phyloP scores from a whole-genome alignment of 2,329 filamentous ascomycete species.

The Alternaria ventricosa region DNA sequence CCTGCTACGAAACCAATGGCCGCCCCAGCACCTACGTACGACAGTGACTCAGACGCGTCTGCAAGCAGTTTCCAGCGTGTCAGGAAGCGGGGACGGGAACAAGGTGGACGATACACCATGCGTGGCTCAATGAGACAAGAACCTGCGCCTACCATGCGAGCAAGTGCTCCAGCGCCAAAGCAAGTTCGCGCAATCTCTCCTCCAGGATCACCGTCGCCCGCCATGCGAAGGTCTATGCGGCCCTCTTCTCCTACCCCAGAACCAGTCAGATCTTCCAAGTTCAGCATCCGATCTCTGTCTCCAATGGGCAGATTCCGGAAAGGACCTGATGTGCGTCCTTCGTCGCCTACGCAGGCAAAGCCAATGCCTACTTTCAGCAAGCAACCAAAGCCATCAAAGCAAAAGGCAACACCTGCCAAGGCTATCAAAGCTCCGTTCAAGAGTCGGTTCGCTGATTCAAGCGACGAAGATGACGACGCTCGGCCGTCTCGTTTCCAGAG shows the following conservation, averaged over 20 bases:
- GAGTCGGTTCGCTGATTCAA: constrained; percentile 72
- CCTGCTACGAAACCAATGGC: constrained; percentile 25
- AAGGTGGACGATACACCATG: constrained; percentile 65
- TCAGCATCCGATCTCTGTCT: constrained; percentile 74
- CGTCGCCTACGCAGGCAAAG: constrained; percentile 21
- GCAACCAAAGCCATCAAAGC: constrained; percentile 23
- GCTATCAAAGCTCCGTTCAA: constrained; percentile 33
- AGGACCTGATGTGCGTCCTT: constrained; percentile 16
- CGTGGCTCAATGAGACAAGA: constrained; percentile 72
- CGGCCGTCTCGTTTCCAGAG: constrained; percentile 50
- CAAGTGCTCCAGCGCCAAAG: constrained; percentile 43
- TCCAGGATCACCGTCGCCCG: constrained; percentile 29
- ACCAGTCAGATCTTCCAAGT: constrained; percentile 58
- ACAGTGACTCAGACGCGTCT: constrained; percentile 55
- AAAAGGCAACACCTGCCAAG: constrained; percentile 25
- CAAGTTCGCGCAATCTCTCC: constrained; percentile 52
- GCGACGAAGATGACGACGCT: constrained; percentile 60
- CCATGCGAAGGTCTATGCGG: constrained; percentile 44
- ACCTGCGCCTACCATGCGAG: constrained; percentile 40
- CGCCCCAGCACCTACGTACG: constrained; percentile 35
- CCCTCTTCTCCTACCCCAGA: constrained; percentile 36
- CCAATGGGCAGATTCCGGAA: constrained; percentile 65
- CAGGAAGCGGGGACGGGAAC: constrained; percentile 48
- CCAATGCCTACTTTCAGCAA: constrained; percentile 30
- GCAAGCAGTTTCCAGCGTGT: constrained; percentile 78